phyloP scores from a whole-genome alignment of 768 basidiomycete genomes.

The Kwoniella bestiolae region DNA sequence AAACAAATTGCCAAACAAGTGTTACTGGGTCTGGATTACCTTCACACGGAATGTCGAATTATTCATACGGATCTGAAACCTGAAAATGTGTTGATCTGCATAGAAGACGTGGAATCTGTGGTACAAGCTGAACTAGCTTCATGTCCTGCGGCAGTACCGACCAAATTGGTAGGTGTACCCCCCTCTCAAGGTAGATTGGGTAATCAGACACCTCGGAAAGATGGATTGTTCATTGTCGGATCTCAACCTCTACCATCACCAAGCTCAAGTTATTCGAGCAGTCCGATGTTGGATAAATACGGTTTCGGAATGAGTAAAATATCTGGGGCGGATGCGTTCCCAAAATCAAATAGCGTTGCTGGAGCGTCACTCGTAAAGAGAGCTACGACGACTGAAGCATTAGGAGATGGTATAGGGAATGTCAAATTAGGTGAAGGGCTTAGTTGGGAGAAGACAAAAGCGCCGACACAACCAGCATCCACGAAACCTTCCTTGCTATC shows the following conservation, averaged over 20 bases:
- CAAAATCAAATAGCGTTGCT: conserved; percentile 34
- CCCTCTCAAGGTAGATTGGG: conserved; percentile 86
- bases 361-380: conserved; percentile 57
- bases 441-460: conserved; percentile 54
- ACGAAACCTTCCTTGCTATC: conserved; percentile 73
- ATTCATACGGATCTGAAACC: conserved; percentile 99
- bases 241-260: conserved; percentile 87
- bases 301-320: conserved; percentile 93
- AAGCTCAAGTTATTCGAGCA: conserved; percentile 69
- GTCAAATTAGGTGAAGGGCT: conserved; percentile 54
- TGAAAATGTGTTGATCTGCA: conserved; percentile 95
- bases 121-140: conserved; percentile 78
- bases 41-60: conserved; percentile 95
- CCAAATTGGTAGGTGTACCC: conserved; percentile 88
- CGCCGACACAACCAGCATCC: conserved; percentile 34
- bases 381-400: conserved; percentile 63
- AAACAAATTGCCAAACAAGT: conserved; percentile 98
- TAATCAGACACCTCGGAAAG: conserved; percentile 88
- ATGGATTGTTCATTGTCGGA: conserved; percentile 83
- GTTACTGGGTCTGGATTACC: conserved; percentile 92
- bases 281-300: conserved; percentile 81
- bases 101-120: conserved; percentile 93
- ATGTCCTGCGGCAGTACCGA: conserved; percentile 65
- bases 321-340: conserved; percentile 54
- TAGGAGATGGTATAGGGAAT: conserved; percentile 62